Evolutionary conservation across 257 asterid species (phyloP).

Genomic region (Solanum pimpinellifolium): DNA sequence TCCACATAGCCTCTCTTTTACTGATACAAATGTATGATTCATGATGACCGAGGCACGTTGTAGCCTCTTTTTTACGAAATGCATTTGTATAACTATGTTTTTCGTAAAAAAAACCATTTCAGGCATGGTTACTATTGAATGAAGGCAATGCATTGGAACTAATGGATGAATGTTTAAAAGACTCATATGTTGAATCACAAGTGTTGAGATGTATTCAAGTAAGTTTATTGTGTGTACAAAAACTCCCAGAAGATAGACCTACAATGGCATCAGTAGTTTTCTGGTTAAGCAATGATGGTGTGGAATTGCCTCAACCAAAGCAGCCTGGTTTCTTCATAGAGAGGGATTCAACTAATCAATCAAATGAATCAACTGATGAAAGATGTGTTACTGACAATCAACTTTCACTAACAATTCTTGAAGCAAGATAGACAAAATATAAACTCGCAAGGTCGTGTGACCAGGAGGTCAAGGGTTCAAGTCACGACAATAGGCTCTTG

Average conservation of each 20-base stretch:
- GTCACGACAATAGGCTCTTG: not conserved
- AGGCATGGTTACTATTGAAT: slow-evolving; percentile 20
- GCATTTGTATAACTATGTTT: not conserved
- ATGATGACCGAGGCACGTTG: not conserved
- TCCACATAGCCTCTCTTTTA: not conserved
- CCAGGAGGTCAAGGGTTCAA: not conserved
- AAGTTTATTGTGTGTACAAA: slow-evolving; percentile 13
- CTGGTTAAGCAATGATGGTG: slow-evolving; percentile 15
- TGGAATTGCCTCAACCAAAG: slow-evolving; percentile 11
- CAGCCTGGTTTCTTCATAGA: slow-evolving; percentile 20
- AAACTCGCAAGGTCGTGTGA: not conserved
- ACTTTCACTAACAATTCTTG: not conserved
- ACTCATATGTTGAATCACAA: not conserved
- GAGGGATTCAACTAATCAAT: not conserved
- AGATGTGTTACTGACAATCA: not conserved
- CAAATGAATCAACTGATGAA: not conserved
- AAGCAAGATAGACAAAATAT: slow-evolving; percentile 1
- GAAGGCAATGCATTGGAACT: not conserved
- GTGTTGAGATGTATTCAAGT: slow-evolving; percentile 7
- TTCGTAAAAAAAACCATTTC: not conserved
- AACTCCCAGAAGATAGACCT: slow-evolving; percentile 15
- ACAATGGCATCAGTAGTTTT: slow-evolving; percentile 6
- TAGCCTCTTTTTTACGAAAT: not conserved
- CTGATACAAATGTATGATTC: not conserved
- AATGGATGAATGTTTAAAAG: slow-evolving; percentile 9